Conservation (phyloP, 495 filamentous ascomycete species). For the Penicillium samsonianum region DNA sequence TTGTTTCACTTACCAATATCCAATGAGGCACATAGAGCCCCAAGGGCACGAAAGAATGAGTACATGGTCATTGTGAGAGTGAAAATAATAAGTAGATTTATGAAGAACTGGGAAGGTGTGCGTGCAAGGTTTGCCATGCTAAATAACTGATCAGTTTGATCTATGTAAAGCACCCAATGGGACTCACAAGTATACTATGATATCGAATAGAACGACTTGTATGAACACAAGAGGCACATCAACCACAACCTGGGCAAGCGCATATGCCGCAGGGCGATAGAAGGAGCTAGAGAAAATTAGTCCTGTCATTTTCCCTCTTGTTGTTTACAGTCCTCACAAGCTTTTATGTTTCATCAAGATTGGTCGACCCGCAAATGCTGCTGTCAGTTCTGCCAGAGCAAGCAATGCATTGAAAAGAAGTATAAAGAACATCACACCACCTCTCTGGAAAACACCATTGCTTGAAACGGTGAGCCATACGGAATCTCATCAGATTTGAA, state of each 20-base stretch:
- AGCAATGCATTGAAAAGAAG: slow-evolving; percentile 81
- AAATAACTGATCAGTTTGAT: slow-evolving; percentile 21
- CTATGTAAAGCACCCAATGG: not conserved
- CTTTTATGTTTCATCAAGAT: slow-evolving; percentile 82
- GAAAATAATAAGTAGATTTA: slow-evolving; percentile 62
- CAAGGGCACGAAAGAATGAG: slow-evolving; percentile 75
- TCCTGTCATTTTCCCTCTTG: not conserved
- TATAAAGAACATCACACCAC: slow-evolving; percentile 69
- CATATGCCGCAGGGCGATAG: slow-evolving; percentile 78
- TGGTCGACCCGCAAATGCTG: slow-evolving; percentile 67
- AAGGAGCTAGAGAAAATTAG: slow-evolving; percentile 53
- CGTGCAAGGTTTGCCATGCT: slow-evolving; percentile 62
- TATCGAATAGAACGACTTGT: slow-evolving; percentile 69
- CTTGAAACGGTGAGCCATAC: slow-evolving; percentile 21
- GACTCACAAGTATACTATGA: slow-evolving; percentile 71
- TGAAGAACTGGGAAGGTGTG: slow-evolving; percentile 82
- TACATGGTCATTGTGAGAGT: slow-evolving; percentile 73
- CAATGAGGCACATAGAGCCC: slow-evolving; percentile 61
- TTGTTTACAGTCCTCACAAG: slow-evolving; percentile 42
- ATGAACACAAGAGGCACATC: slow-evolving; percentile 72
- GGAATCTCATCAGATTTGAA: too few species aligned
- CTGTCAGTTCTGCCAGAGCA: slow-evolving; percentile 72
- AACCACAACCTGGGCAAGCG: slow-evolving; percentile 72
- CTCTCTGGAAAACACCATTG: slow-evolving; percentile 48
- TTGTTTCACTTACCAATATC: slow-evolving; percentile 47